phyloP scores from a whole-genome alignment of 2,329 filamentous ascomycete genomes.

The Colletotrichum sp. region DNA sequence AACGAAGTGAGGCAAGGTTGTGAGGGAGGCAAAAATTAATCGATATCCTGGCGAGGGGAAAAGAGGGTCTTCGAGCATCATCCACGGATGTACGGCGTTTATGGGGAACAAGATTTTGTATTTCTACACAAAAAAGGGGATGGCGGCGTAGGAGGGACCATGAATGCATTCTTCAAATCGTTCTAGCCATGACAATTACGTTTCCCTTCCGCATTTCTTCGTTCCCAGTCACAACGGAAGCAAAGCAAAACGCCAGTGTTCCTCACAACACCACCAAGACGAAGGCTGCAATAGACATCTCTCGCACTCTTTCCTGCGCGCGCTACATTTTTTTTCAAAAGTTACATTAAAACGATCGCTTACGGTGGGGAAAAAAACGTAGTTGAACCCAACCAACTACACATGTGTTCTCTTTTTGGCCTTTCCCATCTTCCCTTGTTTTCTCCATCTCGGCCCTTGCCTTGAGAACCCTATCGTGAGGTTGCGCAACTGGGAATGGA shows the following conservation, averaged over 20 bases:
- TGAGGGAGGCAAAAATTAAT: background rate
- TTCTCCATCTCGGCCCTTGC: background rate
- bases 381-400: constrained; percentile 16
- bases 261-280: background rate
- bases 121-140: constrained; percentile 3
- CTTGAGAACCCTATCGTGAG: background rate
- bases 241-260: background rate
- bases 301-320: background rate
- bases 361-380: constrained; percentile 6
- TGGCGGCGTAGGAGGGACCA: constrained; percentile 15
- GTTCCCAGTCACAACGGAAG: background rate
- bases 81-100: constrained; percentile 14
- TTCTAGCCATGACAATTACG: constrained; percentile 13
- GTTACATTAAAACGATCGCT: constrained; percentile 20
- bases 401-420: constrained; percentile 11
- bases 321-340: background rate
- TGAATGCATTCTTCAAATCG: constrained; percentile 17
- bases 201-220: background rate
- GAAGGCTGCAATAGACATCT: background rate
- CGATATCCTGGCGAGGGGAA: background rate
- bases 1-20: background rate
- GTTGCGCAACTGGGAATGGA: background rate
- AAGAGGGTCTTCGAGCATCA: background rate
- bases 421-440: background rate
- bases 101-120: background rate